phyloP scores from a whole-genome alignment of 2,329 filamentous ascomycete genomes.

The Neocatenulostroma microsporum region DNA sequence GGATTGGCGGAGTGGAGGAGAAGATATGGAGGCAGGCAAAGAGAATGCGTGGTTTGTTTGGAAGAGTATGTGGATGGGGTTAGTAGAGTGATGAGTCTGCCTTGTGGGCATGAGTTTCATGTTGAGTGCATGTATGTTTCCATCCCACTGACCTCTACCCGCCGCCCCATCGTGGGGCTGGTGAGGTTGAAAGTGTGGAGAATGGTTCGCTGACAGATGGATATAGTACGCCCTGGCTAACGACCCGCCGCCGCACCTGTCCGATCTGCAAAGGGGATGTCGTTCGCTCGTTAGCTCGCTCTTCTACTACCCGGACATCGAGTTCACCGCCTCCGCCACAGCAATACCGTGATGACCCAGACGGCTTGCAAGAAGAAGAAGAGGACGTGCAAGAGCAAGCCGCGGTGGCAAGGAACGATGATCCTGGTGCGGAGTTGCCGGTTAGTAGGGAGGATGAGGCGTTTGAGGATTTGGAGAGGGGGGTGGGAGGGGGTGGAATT shows the following conservation, averaged over 20 bases:
- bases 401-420: slow-evolving; percentile 24
- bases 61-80: slow-evolving; percentile 95
- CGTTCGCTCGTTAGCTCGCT: slow-evolving; percentile 45
- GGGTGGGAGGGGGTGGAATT: slow-evolving; percentile 14
- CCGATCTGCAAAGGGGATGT: slow-evolving; percentile 98
- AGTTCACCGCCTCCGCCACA: slow-evolving; percentile 13
- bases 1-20: slow-evolving; percentile 47
- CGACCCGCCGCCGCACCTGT: slow-evolving; percentile 89
- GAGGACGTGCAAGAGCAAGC: slow-evolving; percentile 29
- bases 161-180: too few species aligned
- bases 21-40: slow-evolving; percentile 56
- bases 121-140: slow-evolving; percentile 90
- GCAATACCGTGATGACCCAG: slow-evolving; percentile 12
- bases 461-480: slow-evolving; percentile 30
- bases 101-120: slow-evolving; percentile 97
- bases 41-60: slow-evolving; percentile 92
- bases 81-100: slow-evolving; percentile 91
- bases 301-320: slow-evolving; percentile 61
- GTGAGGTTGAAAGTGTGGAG: too few species aligned
- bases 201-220: too few species aligned
- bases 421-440: slow-evolving; percentile 24
- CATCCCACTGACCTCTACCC: slow-evolving; percentile 1
- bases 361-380: slow-evolving; percentile 21
- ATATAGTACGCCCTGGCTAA: slow-evolving; percentile 85
- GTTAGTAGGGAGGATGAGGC: slow-evolving; percentile 28